Conservation (phyloP, 1,284 basidiomycete genomes). For the Cutaneotrichosporon cavernicola region DNA sequence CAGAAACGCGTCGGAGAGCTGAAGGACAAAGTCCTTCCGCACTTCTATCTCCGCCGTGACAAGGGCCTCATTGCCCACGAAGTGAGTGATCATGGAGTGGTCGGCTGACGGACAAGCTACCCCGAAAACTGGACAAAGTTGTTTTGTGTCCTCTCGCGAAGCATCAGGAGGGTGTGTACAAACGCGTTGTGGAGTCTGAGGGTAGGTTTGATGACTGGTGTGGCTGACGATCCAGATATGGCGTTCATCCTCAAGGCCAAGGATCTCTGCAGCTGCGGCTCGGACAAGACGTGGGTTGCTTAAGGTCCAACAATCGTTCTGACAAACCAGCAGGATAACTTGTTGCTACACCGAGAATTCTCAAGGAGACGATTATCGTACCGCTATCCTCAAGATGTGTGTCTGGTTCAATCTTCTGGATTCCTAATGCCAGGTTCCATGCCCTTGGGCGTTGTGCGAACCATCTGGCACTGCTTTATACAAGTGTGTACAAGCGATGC, state of each 20-base stretch:
- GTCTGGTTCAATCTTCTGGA: conserved; percentile 1
- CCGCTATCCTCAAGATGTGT: conserved; percentile 42
- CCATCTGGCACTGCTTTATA: conserved; percentile 49
- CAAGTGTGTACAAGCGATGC: conserved; percentile 25
- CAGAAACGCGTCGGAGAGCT: conserved; percentile 31
- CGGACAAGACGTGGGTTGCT: conserved; percentile 28
- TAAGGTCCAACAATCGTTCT: conserved; percentile 6
- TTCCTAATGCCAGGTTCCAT: conserved; percentile 35
- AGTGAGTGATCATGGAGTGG: conserved; percentile 24
- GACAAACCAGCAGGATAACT: conserved; percentile 28
- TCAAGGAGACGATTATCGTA: conserved; percentile 31
- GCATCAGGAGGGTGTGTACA: conserved; percentile 53
- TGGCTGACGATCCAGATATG: conserved; percentile 39
- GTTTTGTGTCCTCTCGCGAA: conserved; percentile 56
- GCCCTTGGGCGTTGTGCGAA: conserved; percentile 48
- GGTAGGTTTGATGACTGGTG: conserved; percentile 22
- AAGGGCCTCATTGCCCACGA: conserved; percentile 54
- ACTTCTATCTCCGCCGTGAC: conserved; percentile 56
- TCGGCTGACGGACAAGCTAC: conserved; percentile 42
- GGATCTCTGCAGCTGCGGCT: conserved; percentile 53
- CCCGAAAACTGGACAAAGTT: conserved; percentile 55
- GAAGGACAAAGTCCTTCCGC: conserved; percentile 50
- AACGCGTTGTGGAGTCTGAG: conserved; percentile 47
- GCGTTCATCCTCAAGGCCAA: conserved; percentile 51
- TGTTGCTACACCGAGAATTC: conserved; percentile 34